phyloP scores from a whole-genome alignment of 1,284 basidiomycete genomes.

The Malassezia psittaci region DNA sequence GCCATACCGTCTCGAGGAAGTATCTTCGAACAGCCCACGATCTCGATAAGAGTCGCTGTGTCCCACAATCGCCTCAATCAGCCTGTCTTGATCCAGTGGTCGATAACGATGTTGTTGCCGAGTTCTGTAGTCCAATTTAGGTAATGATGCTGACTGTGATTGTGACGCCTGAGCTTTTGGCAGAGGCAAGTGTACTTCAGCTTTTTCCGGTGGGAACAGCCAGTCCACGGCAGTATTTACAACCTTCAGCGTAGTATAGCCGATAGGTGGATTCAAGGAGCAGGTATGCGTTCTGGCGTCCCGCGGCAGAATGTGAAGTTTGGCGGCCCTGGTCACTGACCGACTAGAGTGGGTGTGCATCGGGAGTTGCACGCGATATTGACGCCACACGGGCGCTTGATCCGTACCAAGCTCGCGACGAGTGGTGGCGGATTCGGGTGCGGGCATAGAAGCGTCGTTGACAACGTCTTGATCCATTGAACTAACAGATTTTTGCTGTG shows the following conservation, averaged over 20 bases:
- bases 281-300: neutral
- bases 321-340: neutral
- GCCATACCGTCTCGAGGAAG: neutral
- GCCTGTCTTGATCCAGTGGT: constrained; percentile 5
- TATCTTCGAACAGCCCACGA: constrained; percentile 2
- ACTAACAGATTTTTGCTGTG: too few species aligned
- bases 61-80: constrained; percentile 1
- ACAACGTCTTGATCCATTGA: neutral
- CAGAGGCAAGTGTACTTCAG: constrained; percentile 4
- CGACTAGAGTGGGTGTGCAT: neutral
- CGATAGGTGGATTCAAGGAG: constrained; percentile 1
- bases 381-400: constrained; percentile 16
- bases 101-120: neutral
- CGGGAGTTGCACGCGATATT: constrained; percentile 9
- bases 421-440: constrained; percentile 2
- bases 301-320: neutral
- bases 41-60: neutral
- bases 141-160: too few species aligned
- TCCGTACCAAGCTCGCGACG: neutral
- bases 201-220: neutral
- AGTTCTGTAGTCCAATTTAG: neutral
- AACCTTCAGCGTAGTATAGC: neutral
- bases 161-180: too few species aligned
- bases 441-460: neutral
- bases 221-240: neutral